These are phyloP conservation scores for Passalora sequoiae DNA, from an alignment of 2,329 filamentous ascomycete genomes.

Conservation along the genomic window DNA sequence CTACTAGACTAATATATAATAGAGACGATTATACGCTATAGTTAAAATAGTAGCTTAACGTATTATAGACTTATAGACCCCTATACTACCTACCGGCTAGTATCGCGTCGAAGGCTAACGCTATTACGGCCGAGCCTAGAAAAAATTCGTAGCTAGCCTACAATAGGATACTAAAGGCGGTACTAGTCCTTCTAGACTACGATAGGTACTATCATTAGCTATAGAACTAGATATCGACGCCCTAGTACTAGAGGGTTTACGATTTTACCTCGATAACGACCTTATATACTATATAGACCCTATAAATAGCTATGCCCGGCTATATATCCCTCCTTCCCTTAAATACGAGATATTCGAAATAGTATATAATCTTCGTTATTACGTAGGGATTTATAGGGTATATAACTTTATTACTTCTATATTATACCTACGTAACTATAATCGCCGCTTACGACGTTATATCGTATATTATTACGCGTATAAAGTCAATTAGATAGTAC, in stretches of 20 bases:
- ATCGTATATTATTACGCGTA: not conserved
- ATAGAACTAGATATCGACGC: not conserved
- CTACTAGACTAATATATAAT: not conserved
- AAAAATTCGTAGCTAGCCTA: too few species aligned
- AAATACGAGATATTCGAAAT: conserved; percentile 5
- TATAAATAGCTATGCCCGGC: not conserved
- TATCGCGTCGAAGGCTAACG: too few species aligned
- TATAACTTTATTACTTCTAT: not conserved
- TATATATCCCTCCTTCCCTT: conserved; percentile 1
- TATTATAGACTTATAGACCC: not conserved
- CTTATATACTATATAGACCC: conserved; percentile 3
- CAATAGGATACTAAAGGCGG: too few species aligned
- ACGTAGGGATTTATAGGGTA: conserved; percentile 1
- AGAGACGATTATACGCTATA: not conserved
- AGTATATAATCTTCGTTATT: not conserved
- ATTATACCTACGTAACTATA: not conserved
- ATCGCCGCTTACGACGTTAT: not conserved
- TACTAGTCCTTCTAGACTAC: not conserved
- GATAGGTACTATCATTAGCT: not conserved
- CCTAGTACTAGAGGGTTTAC: not conserved
- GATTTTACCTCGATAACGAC: conserved; percentile 4
- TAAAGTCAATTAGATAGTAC: not conserved
- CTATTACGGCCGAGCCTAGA: too few species aligned
- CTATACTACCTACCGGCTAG: not conserved
- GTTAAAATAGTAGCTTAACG: not conserved